A percentile compares a stretch with the other conserved stretches of the same genome.
Evolutionary conservation across 2,329 filamentous ascomycete genomes (phyloP).

Genomic region (Reticulascus tulasneorum): DNA sequence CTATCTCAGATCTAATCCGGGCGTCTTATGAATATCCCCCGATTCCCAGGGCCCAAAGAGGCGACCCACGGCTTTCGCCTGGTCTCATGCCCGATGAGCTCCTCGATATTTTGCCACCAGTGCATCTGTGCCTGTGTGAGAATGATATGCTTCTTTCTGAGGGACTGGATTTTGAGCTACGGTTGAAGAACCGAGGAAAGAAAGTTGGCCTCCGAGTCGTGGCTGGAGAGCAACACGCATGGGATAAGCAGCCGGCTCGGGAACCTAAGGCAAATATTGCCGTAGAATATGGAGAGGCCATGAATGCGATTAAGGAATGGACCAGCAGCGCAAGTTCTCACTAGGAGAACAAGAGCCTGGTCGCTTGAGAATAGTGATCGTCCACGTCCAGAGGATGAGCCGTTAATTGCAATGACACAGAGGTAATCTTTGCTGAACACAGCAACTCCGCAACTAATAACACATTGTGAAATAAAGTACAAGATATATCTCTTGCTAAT

Average conservation of each 20-base stretch:
- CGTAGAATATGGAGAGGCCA: conserved; percentile 43
- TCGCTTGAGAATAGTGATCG: too few species aligned
- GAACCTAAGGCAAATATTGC: conserved; percentile 38
- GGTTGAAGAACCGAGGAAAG: conserved; percentile 35
- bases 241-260: conserved; percentile 45
- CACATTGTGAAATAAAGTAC: too few species aligned
- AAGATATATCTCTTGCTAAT: too few species aligned
- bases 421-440: too few species aligned
- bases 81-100: conserved; percentile 50
- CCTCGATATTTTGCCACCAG: conserved; percentile 47
- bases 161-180: conserved; percentile 56
- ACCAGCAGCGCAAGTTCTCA: too few species aligned
- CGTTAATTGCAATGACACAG: too few species aligned
- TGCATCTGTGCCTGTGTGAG: conserved; percentile 60
- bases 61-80: conserved; percentile 55
- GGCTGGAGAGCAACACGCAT: conserved; percentile 41
- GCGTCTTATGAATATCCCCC: conserved; percentile 56
- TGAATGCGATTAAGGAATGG: conserved; percentile 37
- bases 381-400: too few species aligned
- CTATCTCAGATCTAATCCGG: conserved; percentile 60
- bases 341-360: too few species aligned
- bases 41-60: conserved; percentile 38
- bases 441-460: too few species aligned
- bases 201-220: conserved; percentile 37
- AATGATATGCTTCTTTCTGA: conserved; percentile 62